Percentiles rank a stretch among this genome's conserved stretches.
Evolutionary conservation across 2,329 filamentous ascomycete genomes (phyloP).

Genomic region (Mollisiaceae sp.): DNA sequence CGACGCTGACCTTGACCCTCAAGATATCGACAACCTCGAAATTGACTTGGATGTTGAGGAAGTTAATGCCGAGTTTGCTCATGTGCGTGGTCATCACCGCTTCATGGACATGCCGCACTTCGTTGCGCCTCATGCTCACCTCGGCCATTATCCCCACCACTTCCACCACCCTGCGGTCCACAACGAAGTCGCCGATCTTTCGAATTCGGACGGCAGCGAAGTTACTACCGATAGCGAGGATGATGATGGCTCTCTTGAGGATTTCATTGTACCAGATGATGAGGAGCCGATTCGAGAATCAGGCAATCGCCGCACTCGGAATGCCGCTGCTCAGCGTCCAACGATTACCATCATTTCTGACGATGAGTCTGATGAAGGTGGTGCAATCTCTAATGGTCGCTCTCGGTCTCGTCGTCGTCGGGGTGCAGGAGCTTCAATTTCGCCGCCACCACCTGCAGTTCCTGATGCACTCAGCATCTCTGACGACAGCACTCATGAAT

Average conservation of each 20-base stretch:
- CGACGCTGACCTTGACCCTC: conserved; percentile 21
- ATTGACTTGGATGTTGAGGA: conserved; percentile 25
- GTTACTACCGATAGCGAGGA: conserved; percentile 34
- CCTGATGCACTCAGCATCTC: conserved; percentile 17
- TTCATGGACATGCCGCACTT: neutral
- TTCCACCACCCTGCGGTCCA: conserved; percentile 15
- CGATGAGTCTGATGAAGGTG: conserved; percentile 42
- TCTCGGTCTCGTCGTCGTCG: conserved; percentile 29
- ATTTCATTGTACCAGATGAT: conserved; percentile 40
- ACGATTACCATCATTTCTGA: conserved; percentile 36
- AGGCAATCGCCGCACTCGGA: neutral
- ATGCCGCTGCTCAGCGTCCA: neutral
- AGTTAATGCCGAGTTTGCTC: conserved; percentile 3
- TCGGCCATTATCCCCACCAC: conserved; percentile 3
- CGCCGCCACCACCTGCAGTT: conserved; percentile 26
- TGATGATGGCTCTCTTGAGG: conserved; percentile 38
- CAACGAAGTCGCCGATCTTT: conserved; percentile 14
- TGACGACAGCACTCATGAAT: conserved; percentile 34
- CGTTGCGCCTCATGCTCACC: neutral
- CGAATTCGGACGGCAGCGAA: conserved; percentile 28
- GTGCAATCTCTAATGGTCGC: conserved; percentile 37
- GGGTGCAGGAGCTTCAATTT: neutral
- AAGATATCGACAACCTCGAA: conserved; percentile 25
- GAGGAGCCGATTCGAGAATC: conserved; percentile 22
- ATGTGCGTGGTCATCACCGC: conserved; percentile 9